phyloP scores from a whole-genome alignment of 2,329 filamentous ascomycete genomes.

The Pseudogymnoascus sp. region DNA sequence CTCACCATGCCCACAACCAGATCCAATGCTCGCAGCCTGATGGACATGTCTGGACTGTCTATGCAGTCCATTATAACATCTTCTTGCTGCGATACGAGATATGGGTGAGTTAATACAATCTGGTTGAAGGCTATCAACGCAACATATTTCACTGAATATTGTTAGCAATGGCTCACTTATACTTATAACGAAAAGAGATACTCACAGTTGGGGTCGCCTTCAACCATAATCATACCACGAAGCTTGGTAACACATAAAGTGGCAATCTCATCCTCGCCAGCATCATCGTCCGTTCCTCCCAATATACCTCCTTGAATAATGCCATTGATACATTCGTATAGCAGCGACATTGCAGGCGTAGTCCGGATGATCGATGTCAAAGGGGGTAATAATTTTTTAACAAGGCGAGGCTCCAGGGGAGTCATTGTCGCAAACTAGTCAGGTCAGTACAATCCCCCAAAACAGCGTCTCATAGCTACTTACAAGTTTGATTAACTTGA shows the following conservation, averaged over 20 bases:
- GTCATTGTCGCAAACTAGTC: constrained; percentile 84
- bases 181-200: constrained; percentile 23
- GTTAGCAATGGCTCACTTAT: constrained; percentile 15
- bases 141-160: constrained; percentile 78
- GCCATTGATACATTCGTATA: constrained; percentile 97
- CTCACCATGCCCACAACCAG: constrained; percentile 92
- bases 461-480: constrained; percentile 25
- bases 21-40: constrained; percentile 85
- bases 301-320: constrained; percentile 96
- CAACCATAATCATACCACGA: constrained; percentile 85
- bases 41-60: constrained; percentile 91
- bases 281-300: constrained; percentile 68
- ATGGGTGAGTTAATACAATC: constrained; percentile 81
- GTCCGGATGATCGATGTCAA: constrained; percentile 89
- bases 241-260: constrained; percentile 87
- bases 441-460: constrained; percentile 56
- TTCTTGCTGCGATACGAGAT: constrained; percentile 83
- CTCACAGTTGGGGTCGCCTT: constrained; percentile 88
- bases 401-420: constrained; percentile 81
- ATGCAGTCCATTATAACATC: constrained; percentile 96
- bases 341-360: constrained; percentile 91
- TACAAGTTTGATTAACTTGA: constrained; percentile 95
- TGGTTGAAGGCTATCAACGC: constrained; percentile 91
- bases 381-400: constrained; percentile 84
- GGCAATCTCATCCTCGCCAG: constrained; percentile 85